Evolutionary conservation across 257 asterid genomes (phyloP), one percentile per base, ranked within the genome.

Genomic region (Verbascum thapsus): DNA sequence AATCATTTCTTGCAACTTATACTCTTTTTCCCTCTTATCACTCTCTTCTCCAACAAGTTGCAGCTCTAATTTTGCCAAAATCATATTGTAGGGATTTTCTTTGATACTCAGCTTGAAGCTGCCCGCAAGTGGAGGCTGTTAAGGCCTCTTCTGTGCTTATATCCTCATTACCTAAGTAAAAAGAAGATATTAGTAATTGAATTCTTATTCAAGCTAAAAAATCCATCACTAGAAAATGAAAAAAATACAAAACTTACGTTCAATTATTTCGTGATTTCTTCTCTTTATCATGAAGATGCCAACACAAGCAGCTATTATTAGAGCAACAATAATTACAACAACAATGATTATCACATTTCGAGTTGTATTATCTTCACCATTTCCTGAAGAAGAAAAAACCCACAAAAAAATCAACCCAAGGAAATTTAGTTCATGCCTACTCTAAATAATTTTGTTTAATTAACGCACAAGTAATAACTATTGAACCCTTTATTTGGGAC

Each of bases 41-140:
- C n/a, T n/a, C n/a, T n/a, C n/a, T n/a, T n/a, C n/a, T n/a, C n/a
- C n/a, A n/a, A n/a, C n/a, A n/a, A 10, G 68, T 63, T 7, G 68
- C 58, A 6, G 39, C 68, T 49, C 49, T 63, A 26, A 61, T 34
- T 32, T 7, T 17, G 13, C 40, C 8, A 47, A 61, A 61, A 15
- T 61, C 67, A 32, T 61, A 38, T 26, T 16, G 57, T 10, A 61
- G 30, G 26, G 67, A 45, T 16, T 61, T n/a, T n/a, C n/a, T n/a
- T n/a, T n/a, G n/a, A n/a, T n/a, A n/a, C n/a, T n/a, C n/a, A n/a
- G n/a, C n/a, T n/a, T n/a, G n/a, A n/a, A n/a, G n/a, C n/a, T n/a
- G n/a, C n/a, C n/a, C n/a, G n/a, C n/a, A n/a, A n/a, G n/a, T n/a
- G n/a, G n/a, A n/a, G n/a, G n/a, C n/a, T n/a, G n/a, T n/a, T n/a